phyloP scores from a whole-genome alignment of 306 rosid species.

The Rosa rugosa region DNA sequence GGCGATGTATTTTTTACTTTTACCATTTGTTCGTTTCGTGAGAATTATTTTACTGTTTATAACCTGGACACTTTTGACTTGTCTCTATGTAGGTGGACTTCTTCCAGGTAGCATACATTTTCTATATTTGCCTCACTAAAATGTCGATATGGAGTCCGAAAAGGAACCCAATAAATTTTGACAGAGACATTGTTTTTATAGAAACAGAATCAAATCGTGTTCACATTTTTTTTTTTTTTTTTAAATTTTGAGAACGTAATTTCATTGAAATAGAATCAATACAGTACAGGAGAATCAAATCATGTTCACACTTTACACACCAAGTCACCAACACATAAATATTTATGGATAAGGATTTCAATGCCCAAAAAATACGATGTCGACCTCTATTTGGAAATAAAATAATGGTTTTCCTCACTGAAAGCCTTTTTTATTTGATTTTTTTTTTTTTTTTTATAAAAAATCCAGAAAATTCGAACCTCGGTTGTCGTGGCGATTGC shows the following conservation, averaged over 20 bases:
- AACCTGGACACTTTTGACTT: not conserved
- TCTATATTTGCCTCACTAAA: not conserved
- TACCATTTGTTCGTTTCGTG: not conserved
- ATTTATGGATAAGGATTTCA: not conserved
- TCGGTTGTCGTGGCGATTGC: conserved; percentile 24
- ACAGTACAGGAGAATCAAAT: not conserved
- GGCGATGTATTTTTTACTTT: not conserved
- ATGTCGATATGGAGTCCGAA: not conserved
- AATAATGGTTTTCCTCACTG: not conserved
- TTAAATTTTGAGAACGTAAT: not conserved
- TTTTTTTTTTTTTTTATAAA: not conserved
- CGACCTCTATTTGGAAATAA: not conserved
- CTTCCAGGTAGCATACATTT: not conserved
- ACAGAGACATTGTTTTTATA: not conserved
- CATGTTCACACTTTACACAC: not conserved
- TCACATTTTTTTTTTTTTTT: not conserved
- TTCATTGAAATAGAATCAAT: not conserved
- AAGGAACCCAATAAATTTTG: not conserved
- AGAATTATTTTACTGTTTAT: not conserved
- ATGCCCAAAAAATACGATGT: too few relatives aligned
- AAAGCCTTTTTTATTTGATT: too few relatives aligned
- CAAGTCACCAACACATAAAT: not conserved
- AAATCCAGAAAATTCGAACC: not conserved
- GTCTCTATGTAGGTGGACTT: not conserved
- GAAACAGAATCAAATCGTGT: not conserved